These are phyloP conservation scores for Spizellomyces sp. DNA, from an alignment of 192 early-diverging fungal genomes.

Conservation along the genomic window DNA sequence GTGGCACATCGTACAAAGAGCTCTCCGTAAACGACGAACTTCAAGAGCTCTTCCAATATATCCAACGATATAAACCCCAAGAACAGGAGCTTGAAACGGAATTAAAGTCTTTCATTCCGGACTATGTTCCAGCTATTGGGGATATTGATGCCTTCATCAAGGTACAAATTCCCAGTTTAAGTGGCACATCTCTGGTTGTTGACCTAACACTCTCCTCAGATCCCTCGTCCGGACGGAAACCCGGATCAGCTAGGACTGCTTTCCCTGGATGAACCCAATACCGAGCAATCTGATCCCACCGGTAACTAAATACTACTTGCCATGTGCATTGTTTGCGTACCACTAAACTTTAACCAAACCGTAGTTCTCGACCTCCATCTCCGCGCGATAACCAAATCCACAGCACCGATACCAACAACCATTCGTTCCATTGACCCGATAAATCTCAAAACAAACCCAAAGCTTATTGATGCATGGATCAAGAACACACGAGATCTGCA, in stretches of 20 bases:
- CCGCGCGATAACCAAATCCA: conserved; percentile 49
- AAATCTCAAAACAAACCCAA: conserved; percentile 32
- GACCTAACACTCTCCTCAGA: conserved; percentile 30
- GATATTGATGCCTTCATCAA: conserved; percentile 71
- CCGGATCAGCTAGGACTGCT: conserved; percentile 51
- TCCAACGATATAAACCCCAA: conserved; percentile 53
- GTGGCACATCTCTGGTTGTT: background rate
- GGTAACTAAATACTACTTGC: conserved; percentile 31
- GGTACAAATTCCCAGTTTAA: conserved; percentile 20
- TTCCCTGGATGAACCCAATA: conserved; percentile 55
- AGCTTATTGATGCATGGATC: conserved; percentile 56
- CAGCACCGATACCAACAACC: conserved; percentile 32
- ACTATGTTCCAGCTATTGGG: conserved; percentile 63
- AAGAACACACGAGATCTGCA: conserved; percentile 58
- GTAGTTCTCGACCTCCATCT: conserved; percentile 59
- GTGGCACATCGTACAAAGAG: background rate
- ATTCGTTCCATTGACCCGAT: conserved; percentile 39
- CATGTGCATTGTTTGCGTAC: background rate
- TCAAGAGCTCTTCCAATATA: conserved; percentile 55
- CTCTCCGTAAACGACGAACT: conserved; percentile 44
- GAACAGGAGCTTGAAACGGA: conserved; percentile 56
- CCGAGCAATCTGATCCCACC: conserved; percentile 55
- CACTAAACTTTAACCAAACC: conserved; percentile 6
- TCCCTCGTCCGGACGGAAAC: conserved; percentile 50
- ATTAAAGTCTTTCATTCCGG: conserved; percentile 60